These are phyloP conservation scores for Suillus plorans DNA, from an alignment of 768 basidiomycete species.

Conservation along the genomic window DNA sequence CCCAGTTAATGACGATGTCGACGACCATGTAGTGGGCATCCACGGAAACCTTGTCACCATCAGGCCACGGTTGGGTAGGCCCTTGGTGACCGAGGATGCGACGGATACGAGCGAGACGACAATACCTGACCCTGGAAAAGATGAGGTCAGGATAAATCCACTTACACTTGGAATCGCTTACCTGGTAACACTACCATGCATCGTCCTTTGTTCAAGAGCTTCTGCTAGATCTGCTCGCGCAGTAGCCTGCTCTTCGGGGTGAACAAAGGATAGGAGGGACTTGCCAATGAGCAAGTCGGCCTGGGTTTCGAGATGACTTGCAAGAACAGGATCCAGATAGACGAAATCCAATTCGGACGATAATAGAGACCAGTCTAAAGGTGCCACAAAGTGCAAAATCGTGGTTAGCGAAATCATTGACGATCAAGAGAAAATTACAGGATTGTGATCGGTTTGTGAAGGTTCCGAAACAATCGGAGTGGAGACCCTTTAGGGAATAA, in stretches of 20 bases:
- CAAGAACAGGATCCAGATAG: constrained; percentile 81
- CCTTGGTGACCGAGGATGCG: constrained; percentile 69
- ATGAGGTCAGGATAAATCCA: constrained; percentile 18
- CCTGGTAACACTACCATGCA: constrained; percentile 86
- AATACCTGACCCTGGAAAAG: constrained; percentile 67
- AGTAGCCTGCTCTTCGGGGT: constrained; percentile 79
- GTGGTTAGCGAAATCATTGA: constrained; percentile 20
- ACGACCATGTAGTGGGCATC: constrained; percentile 82
- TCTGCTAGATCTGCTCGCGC: constrained; percentile 73
- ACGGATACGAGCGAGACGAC: constrained; percentile 72
- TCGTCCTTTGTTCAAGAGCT: constrained; percentile 69
- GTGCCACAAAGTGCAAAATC: neutral
- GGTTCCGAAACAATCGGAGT: constrained; percentile 12
- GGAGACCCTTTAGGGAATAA: constrained; percentile 11
- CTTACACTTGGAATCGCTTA: constrained; percentile 23
- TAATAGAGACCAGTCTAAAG: constrained; percentile 77
- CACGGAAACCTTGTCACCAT: constrained; percentile 65
- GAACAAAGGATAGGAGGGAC: constrained; percentile 74
- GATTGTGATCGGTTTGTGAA: constrained; percentile 23
- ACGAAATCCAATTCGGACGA: constrained; percentile 75
- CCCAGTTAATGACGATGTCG: constrained; percentile 89
- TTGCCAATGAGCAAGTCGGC: constrained; percentile 67
- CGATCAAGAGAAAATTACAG: constrained; percentile 10
- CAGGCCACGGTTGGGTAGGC: constrained; percentile 52
- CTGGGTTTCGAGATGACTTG: constrained; percentile 68